Evolutionary conservation across 2,329 filamentous ascomycete species (phyloP), one percentile per base, ranked within the genome.

Genomic region (Penicillium italicum): DNA sequence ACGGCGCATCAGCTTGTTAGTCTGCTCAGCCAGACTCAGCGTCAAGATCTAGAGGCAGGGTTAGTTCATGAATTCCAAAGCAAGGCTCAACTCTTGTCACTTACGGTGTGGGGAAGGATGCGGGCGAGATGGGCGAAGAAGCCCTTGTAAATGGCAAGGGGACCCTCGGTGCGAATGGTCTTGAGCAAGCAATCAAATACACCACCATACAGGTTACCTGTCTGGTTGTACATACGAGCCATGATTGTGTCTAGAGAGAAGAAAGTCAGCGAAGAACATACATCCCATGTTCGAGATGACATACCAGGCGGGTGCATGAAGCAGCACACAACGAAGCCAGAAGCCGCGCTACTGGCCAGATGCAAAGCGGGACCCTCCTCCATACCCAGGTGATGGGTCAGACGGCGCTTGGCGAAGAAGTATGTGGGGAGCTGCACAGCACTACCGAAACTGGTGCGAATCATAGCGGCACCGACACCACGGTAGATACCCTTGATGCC

Each of bases 221-320:
- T 96, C 74, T 99, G 94, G 79, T 99, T 99, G 81, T 99, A 99
- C 80, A 99, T 87, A 60, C 94, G 88, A 59, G 91, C 94, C 94
- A 99, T 99, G 76, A 99, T 90, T 5, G 94, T 99, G 74, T 99
- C 94, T 83, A 58, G 44, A 53, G 31, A 46, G 11, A 20, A 40
- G 16, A 11, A 30, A 43, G 34, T 55, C 44, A 61, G 57, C 37
- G 14, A 45, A 24, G 40, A 11, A 33, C 20, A 12, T 31, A 24
- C 10, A 38, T 11, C 9, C 3, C 3, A 6, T 47, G 11, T 16
- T 26, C 16, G 11, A 33, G n/a, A 31, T 5, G 59, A 72, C 82
- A 71, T 76, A 91, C 88, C 89, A 69, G 94, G 94, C 51, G 94
- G 94, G 70, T 99, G 94, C 94, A 99, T 99, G 61, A 97, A 87